Percentiles rank a stretch among this genome's conserved stretches.
Conservation (phyloP, 2,329 filamentous ascomycete genomes). For the Cladosporium halotolerans region DNA sequence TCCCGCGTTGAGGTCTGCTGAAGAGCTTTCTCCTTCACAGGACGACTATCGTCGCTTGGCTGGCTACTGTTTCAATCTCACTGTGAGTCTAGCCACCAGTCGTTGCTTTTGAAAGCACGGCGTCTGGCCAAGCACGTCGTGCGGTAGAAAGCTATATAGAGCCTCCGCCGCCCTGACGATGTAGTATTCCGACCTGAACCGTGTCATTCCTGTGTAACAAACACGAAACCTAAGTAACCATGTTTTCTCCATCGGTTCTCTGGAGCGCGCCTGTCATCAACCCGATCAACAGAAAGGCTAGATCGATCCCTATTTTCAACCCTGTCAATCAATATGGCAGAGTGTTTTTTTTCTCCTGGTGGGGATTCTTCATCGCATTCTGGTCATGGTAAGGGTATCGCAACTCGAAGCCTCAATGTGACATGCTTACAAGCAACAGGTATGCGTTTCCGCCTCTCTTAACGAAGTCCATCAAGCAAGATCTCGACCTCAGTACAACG, state of each 20-base stretch:
- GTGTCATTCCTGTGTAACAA: neutral
- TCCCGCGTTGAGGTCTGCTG: neutral
- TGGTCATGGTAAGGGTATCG: conserved; percentile 57
- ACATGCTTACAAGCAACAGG: conserved; percentile 34
- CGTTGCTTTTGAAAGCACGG: neutral
- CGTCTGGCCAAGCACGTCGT: neutral
- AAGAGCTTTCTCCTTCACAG: neutral
- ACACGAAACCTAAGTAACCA: neutral
- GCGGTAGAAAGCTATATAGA: conserved; percentile 5
- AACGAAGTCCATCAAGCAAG: conserved; percentile 66
- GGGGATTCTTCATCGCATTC: conserved; percentile 76
- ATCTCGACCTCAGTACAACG: conserved; percentile 61
- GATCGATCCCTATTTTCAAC: conserved; percentile 69
- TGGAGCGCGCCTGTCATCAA: conserved; percentile 63
- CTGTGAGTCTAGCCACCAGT: neutral
- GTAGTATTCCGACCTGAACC: neutral
- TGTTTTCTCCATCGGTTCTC: conserved; percentile 13
- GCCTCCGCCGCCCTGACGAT: neutral
- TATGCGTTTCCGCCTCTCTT: conserved; percentile 80
- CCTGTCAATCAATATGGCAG: conserved; percentile 68
- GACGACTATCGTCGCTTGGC: conserved; percentile 5
- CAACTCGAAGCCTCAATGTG: neutral
- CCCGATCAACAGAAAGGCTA: conserved; percentile 71
- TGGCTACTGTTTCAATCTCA: neutral
- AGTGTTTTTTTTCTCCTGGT: conserved; percentile 79